Percentiles rank a stretch among this genome's conserved stretches.
phyloP scores from a whole-genome alignment of 805 yeast species.

The Myxozyma mucilagina region DNA sequence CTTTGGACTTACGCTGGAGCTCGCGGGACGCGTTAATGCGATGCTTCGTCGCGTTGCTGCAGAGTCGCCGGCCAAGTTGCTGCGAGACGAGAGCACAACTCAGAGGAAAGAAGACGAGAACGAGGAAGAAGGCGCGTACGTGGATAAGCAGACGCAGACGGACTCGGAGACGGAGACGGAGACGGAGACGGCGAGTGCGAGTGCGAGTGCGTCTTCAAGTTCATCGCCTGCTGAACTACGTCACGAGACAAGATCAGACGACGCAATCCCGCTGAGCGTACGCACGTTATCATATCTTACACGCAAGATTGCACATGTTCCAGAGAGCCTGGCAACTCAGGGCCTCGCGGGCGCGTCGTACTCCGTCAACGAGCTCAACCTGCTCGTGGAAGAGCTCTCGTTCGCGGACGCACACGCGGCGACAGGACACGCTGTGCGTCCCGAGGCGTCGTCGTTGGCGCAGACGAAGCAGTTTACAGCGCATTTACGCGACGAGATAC shows the following conservation, averaged over 20 bases:
- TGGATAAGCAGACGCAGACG: constrained; percentile 27
- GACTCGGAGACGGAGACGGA: constrained; percentile 18
- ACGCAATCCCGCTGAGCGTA: constrained; percentile 4
- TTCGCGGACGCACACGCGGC: not conserved
- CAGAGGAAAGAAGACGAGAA: not conserved
- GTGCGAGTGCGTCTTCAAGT: not conserved
- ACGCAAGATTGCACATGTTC: not conserved
- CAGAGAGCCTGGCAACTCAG: constrained; percentile 2
- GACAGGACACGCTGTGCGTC: not conserved
- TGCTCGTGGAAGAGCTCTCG: constrained; percentile 9
- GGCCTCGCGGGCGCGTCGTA: constrained; percentile 11
- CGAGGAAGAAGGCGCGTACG: not conserved
- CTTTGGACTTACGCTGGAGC: constrained; percentile 2
- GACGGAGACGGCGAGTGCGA: not conserved
- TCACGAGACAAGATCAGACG: not conserved
- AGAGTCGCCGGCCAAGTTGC: not conserved
- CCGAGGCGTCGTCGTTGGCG: constrained; percentile 2
- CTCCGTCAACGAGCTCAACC: constrained; percentile 21
- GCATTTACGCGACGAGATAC: constrained; percentile 24
- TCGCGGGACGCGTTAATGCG: constrained; percentile 8
- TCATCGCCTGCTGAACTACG: not conserved
- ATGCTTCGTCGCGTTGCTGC: constrained; percentile 1
- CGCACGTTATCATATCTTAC: constrained; percentile 10
- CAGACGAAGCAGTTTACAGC: constrained; percentile 8
- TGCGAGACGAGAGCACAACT: not conserved